Base-by-base conservation (phyloP, 768 basidiomycete species). In the Symmetrospora coprosmae region DNA sequence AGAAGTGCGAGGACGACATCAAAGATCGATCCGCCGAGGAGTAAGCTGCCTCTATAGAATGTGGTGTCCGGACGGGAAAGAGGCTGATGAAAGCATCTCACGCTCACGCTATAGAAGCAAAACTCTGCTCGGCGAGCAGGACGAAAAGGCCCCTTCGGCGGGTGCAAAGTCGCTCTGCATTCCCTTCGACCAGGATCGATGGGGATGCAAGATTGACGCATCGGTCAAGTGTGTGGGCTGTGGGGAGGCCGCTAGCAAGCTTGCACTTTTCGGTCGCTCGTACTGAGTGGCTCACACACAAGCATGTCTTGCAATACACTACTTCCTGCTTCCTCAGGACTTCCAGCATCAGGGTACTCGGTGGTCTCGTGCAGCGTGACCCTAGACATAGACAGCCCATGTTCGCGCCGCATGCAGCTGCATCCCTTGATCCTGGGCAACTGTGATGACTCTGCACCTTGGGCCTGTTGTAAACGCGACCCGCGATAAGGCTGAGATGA, bases 151-250 rank as follows among this genome's bases (percentile, higher is more conserved):
- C 17, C 94, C 94, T 0, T 91, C 89, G 16, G 90, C 94, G 13
- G 94, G 94, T 50, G 94, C 94, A 61, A 99, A 99, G 73, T 88
- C 88, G 0, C 82, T 99, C 2, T 85, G 84, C 67, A 97, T 97
- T 75, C 94, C 94, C 4, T 91, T 91, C 72, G 86, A 96, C 68
- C 94, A 97, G 74, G 78, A 75, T 2, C 80, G 79, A 35, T 97
- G 84, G 81, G 77, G 81, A 5, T 75, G 80, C 31, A 86, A 92
- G 72, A 82, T 84, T 67, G 79, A 78, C 46, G 86, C 87, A 56
- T 80, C 85, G 75, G 91, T 86, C 30, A 88, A 85, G 70, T 99
- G 94, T 73, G 79, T 86, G 53, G 86, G 80, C 13, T 99, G 94
- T 72, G 86, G 84, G 30, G 27, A 40, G 27, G 38, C 41, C 27